A percentile compares a stretch with the other conserved stretches of the same genome.
These are phyloP conservation scores for Acanthamoeba triangularis DNA, from an alignment of 208 protist species.

Conservation along the genomic window DNA sequence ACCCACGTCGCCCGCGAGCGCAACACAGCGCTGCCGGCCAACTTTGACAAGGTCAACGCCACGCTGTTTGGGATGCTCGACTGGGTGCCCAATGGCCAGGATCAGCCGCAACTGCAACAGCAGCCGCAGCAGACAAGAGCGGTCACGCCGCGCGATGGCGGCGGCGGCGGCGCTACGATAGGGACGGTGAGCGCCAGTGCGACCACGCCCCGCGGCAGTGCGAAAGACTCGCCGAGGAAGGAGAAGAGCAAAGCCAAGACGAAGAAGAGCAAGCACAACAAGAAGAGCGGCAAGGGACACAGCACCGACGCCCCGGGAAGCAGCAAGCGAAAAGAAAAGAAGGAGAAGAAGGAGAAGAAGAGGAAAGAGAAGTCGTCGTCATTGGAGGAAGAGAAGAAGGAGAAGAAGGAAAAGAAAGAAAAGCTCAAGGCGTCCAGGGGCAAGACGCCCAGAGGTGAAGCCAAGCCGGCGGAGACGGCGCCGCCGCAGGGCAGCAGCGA, in stretches of 20 bases:
- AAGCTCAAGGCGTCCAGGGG: neutral
- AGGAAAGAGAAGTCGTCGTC: neutral
- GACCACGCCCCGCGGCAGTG: neutral
- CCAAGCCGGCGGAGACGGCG: neutral
- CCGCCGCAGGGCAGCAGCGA: neutral
- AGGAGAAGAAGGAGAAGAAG: neutral
- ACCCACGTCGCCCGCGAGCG: neutral
- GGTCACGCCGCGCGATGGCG: too few species aligned
- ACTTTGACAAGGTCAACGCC: conserved; percentile 70
- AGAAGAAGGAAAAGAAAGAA: neutral
- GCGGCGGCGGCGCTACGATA: neutral
- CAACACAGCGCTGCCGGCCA: neutral
- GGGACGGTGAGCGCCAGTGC: neutral
- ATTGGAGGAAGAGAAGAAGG: neutral
- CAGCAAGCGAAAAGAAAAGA: conserved; percentile 12
- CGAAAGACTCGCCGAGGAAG: neutral
- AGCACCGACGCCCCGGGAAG: neutral
- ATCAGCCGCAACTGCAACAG: neutral
- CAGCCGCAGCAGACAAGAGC: neutral
- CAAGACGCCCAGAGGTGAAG: neutral
- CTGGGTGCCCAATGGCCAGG: conserved; percentile 43
- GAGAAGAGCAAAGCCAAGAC: conserved; percentile 7
- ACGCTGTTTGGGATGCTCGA: conserved; percentile 74
- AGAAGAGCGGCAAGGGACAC: neutral
- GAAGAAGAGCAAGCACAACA: neutral